Base-by-base conservation (phyloP, 306 rosid species). In the Prunus fruticosa region DNA sequence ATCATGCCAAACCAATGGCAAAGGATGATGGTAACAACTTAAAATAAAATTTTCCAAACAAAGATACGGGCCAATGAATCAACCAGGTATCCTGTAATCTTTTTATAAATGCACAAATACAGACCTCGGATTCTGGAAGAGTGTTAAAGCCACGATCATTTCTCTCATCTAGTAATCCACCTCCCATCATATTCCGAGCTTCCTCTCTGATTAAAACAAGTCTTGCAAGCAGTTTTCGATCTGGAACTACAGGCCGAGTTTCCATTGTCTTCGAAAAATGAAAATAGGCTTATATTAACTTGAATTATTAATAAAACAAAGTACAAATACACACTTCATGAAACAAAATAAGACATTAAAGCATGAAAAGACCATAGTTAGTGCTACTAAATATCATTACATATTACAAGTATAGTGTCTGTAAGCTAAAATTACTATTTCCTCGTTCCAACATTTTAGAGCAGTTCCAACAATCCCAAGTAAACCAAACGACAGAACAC, bases 161-260 rank as follows among this genome's bases (percentile, higher is more conserved):
- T 89, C 97, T 85, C 83, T 90, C 93, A 71, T 92, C 98, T 85
- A 92, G 78, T 80, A 95, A 79, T 49, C 97, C 97, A 69, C 97
- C 98, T 79, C 98, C 96, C 98, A 94, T 94, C 97, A 92, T 92
- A 84, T 92, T 86, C 52, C 96, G 93, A 70, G 98, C 91, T 88
- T 95, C 97, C 88, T 95, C 98, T 84, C 98, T 89, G 49, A 95
- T 89, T 79, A 95, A 89, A 92, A 92, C 98, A 81, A 95, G 98
- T 81, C 97, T 90, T 65, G 98, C 97, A 65, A 92, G 98, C 67
- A 92, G 86, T 84, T 85, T 95, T 54, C 96, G 88, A 80, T 95
- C 97, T 2, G 97, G 96, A 67, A 95, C 91, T 77, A 85, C 83
- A 28, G 96, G 93, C 43, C 97, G 92, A 81, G 90, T 90, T 87